A percentile compares a stretch with the other conserved stretches of the same genome.
These are phyloP conservation scores for Sporormia fimetaria DNA, from an alignment of 495 filamentous ascomycete genomes.

Conservation along the genomic window DNA sequence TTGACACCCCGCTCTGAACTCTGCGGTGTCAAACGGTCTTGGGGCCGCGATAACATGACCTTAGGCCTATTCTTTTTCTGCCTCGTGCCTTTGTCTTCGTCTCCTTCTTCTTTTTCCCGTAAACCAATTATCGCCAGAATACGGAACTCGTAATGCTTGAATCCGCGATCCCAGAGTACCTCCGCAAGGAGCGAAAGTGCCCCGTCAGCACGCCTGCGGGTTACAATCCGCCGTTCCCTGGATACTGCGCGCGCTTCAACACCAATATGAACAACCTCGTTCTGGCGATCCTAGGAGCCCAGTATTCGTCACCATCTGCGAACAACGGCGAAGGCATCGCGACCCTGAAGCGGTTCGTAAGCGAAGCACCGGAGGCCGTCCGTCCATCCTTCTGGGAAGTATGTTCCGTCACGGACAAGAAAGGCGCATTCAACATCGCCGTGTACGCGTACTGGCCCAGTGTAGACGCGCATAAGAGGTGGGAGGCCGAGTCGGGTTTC, in stretches of 20 bases:
- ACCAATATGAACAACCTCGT: conserved; percentile 25
- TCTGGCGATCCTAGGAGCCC: conserved; percentile 29
- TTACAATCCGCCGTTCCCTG: conserved; percentile 21
- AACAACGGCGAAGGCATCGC: neutral
- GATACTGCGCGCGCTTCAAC: conserved; percentile 24
- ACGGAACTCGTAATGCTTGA: conserved; percentile 2
- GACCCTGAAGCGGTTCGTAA: conserved; percentile 9
- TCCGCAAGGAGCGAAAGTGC: conserved; percentile 2
- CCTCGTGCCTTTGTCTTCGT: too few relatives aligned
- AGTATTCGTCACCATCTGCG: conserved; percentile 7
- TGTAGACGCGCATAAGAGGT: conserved; percentile 17
- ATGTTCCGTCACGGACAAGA: conserved; percentile 25
- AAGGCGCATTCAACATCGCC: conserved; percentile 24
- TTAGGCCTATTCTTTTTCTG: too few relatives aligned
- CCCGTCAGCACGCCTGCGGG: neutral
- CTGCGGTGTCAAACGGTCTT: too few relatives aligned
- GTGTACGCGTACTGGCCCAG: conserved; percentile 30
- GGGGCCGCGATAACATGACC: too few relatives aligned
- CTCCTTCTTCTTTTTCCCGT: too few relatives aligned
- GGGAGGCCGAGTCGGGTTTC: conserved; percentile 26
- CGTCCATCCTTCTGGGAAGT: conserved; percentile 25
- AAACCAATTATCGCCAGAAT: too few relatives aligned
- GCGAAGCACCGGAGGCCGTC: neutral
- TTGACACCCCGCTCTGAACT: too few relatives aligned
- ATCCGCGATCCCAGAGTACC: conserved; percentile 2